Evolutionary conservation across 108 stramenopile species (phyloP), one percentile per base, ranked within the genome.

Genomic region (Nitzschia sp.): DNA sequence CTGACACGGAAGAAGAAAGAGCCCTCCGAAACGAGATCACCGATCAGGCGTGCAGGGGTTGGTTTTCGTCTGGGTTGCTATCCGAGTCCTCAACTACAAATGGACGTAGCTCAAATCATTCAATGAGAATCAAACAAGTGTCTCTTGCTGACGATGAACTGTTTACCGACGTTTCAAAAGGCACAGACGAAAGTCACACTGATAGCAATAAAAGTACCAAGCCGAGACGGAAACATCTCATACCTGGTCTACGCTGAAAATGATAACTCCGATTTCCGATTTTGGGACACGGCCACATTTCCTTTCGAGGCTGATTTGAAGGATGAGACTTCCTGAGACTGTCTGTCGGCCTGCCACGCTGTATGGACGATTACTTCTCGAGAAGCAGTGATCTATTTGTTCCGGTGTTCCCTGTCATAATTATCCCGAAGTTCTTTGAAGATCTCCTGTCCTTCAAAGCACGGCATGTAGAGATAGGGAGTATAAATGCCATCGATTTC

Each of bases 1-100:
- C 85, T 4, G 93, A 94, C 53, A 86, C 35, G 58, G 82, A 86
- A 32, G 50, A 71, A 21, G 93, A 94, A 47, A 71, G 81, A 21
- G 71, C 66, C 17, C 45, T 77, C 13, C 52, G 93, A 3, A 52
- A 46, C 52, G 84, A 91, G 75, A 91, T 94, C 6, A 94, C 71
- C 63, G 93, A 94, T 38, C 87, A 91, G 70, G 93, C 93, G 1
- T 85, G 87, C 45, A 67, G 85, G 25, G 93, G 93, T n/a, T 94
- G 90, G 90, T 86, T 94, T 57, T 76, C 86, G 15, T 71, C 81
- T 28, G 93, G 87, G 15, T 45, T 68, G 11, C 48, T 91, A 19
- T 21, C 80, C 15, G 60, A 61, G 32, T 29, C 27, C 3, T 19
- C 57, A 1, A 32, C 57, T 17, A 44, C 22, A 8, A 19, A 1